Base-by-base conservation (phyloP, 495 filamentous ascomycete species). In the Penicillium canescens region DNA sequence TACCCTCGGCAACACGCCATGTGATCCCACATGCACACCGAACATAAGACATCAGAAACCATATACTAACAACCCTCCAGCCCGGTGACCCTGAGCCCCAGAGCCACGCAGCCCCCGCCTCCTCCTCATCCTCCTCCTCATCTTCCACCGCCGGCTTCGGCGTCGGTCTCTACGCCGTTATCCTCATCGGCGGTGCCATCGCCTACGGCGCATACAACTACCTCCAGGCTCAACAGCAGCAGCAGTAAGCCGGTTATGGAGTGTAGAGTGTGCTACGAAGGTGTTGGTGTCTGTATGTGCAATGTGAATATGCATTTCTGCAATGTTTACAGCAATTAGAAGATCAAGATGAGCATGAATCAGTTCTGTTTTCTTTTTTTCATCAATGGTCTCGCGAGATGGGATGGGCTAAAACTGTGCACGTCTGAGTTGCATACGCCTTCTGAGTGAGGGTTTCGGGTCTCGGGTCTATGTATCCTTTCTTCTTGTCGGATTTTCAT, bases 171-270 rank as follows among this genome's bases (percentile, higher is more conserved):
- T 98, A 98, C 73, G 89, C 85, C 50, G 56, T 96, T 55, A 65
- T 98, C 59, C 74, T 95, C 42, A 63, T 93, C 55, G 94, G 94
- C 55, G 91, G 82, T 57, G 73, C 83, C 21, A 63, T 86, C 63
- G 94, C 89, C 46, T 96, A 88, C 71, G 85, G 77, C 59, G 91
- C 85, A 51, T 98, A 91, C 80, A 86, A 95, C 73, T 96, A 95
- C 80, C 66, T 95, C 48, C 83, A 91, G 76, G 81, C 69, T 77
- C 68, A 78, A 59, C 56, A 69, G 70, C 47, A 68, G 24, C 58
- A 67, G 60, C 44, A 66, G 59, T 63, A 64, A 48, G 50, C 18
- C 33, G 16, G 23, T 21, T 20, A 31, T 42, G 26, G 24, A 35
- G 34, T 26, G 18, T n/a, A 6, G 20, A 37, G 46, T 49, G 9